These are phyloP conservation scores for Henckelia pumila DNA, from an alignment of 257 asterid species.

Conservation along the genomic window DNA sequence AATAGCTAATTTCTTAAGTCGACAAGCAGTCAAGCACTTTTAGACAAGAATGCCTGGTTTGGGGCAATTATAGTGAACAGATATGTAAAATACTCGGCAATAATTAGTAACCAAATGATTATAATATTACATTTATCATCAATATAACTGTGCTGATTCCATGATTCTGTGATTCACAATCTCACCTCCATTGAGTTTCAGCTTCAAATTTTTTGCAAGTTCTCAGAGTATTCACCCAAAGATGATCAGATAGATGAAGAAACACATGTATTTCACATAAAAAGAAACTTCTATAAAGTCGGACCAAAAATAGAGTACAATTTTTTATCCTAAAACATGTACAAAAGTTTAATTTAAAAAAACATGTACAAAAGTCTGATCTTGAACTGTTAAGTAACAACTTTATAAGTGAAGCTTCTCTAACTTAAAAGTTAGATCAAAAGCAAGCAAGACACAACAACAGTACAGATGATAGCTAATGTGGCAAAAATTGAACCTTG, in stretches of 20 bases:
- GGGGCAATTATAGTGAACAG: constrained; percentile 16
- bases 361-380: neutral
- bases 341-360: neutral
- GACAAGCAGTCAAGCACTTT: constrained; percentile 54
- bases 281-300: neutral
- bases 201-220: neutral
- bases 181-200: neutral
- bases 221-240: neutral
- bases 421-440: constrained; percentile 42
- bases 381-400: neutral
- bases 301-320: constrained; percentile 8
- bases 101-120: constrained; percentile 23
- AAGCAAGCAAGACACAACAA: constrained; percentile 67
- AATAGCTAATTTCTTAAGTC: constrained; percentile 38
- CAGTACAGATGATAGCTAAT: constrained; percentile 61
- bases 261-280: neutral
- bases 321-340: neutral
- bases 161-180: neutral
- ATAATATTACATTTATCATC: constrained; percentile 16
- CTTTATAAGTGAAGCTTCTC: constrained; percentile 4
- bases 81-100: constrained; percentile 34
- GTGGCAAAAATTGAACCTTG: constrained; percentile 85
- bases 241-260: neutral
- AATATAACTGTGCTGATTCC: constrained; percentile 4
- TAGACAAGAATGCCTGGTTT: constrained; percentile 39